These are phyloP conservation scores for Tetradesmus lagerheimii DNA, from an alignment of 139 green algal species.

Conservation along the genomic window DNA sequence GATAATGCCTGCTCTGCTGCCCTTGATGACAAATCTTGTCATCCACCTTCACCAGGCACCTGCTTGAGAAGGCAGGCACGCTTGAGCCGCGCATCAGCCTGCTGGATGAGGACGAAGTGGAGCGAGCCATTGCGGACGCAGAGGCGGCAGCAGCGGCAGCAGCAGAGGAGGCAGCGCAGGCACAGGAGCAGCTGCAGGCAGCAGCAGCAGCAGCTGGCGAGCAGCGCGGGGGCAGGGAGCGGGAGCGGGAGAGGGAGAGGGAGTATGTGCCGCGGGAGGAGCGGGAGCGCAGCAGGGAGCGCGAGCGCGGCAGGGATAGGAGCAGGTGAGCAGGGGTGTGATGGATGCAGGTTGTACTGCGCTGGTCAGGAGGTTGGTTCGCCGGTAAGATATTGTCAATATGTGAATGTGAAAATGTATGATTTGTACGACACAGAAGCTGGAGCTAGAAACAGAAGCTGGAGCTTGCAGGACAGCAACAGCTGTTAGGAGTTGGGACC, in stretches of 20 bases:
- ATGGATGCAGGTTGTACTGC: not conserved
- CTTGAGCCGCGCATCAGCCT: constrained; percentile 81
- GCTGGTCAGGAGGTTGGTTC: not conserved
- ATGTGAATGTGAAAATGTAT: too few species aligned
- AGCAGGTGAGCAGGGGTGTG: not conserved
- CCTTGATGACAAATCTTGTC: too few species aligned
- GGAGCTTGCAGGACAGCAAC: too few species aligned
- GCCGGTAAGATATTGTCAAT: too few species aligned
- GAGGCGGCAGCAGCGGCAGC: constrained; percentile 54
- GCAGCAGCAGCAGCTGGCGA: constrained; percentile 28
- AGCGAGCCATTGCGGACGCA: constrained; percentile 65
- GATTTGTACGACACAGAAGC: too few species aligned
- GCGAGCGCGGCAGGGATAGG: constrained; percentile 5
- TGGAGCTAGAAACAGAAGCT: too few species aligned
- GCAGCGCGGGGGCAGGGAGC: constrained; percentile 37
- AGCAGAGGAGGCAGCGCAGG: constrained; percentile 48
- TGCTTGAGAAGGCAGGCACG: constrained; percentile 72
- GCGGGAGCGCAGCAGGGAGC: not conserved
- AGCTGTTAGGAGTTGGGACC: too few species aligned
- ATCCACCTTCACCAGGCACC: constrained; percentile 54
- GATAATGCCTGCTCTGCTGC: not conserved
- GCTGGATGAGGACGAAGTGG: constrained; percentile 89
- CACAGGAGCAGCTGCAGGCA: constrained; percentile 49
- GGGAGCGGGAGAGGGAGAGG: constrained; percentile 34
- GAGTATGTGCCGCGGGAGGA: constrained; percentile 21